These are phyloP conservation scores for barley (Hordeum vulgare) DNA, from an alignment of 176 grass and related monocot species.

Conservation along the genomic window MorexV3_pseudomolecules_assembly NC_058522.1:65004521-65005020, in stretches of 20 bases:
- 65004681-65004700: no score
- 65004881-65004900: neutral
- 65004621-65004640: no score
- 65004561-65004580: no score
- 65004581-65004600: no score
- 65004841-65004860: neutral
- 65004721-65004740: neutral
- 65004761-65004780: neutral
- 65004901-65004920: neutral
- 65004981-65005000: neutral
- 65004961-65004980: neutral
- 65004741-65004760: neutral
- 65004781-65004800: neutral
- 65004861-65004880: neutral
- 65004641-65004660: no score
- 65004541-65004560: no score
- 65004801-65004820: neutral
- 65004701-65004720: no score
- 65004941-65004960: neutral
- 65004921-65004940: neutral
- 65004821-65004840: neutral
- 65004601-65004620: no score
- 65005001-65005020: neutral
- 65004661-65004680: no score
- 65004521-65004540: no score